Evolutionary conservation across 345 rosid genomes (phyloP).

Genomic region (Citrus sp.): DNA sequence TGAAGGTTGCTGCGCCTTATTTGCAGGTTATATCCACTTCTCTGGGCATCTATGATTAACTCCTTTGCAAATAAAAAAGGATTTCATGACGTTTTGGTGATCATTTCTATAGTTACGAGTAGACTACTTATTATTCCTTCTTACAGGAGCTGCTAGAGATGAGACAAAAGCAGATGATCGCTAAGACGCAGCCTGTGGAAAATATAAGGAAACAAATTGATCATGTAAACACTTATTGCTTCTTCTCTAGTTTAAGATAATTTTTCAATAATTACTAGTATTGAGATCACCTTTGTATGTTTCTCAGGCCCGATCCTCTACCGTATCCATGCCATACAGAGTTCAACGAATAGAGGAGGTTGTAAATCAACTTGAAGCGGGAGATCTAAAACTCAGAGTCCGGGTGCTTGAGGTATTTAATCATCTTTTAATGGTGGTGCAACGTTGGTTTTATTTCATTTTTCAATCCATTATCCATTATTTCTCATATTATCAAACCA

Average conservation of each 20-base stretch:
- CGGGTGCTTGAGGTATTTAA: slow-evolving; percentile 83
- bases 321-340: slow-evolving; percentile 82
- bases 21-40: slow-evolving; percentile 54
- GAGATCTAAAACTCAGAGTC: slow-evolving; percentile 83
- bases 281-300: neutral
- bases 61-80: neutral
- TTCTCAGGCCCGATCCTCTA: slow-evolving; percentile 69
- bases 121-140: slow-evolving; percentile 1
- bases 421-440: neutral
- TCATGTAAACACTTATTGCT: slow-evolving; percentile 45
- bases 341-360: slow-evolving; percentile 83
- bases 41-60: neutral
- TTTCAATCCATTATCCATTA: neutral
- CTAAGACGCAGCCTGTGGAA: slow-evolving; percentile 65
- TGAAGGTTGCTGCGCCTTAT: slow-evolving; percentile 85
- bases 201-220: slow-evolving; percentile 85
- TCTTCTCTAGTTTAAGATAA: neutral
- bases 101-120: neutral
- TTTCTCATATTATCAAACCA: neutral
- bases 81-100: neutral
- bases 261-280: neutral
- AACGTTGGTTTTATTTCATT: neutral
- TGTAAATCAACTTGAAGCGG: slow-evolving; percentile 78
- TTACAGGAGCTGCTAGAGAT: slow-evolving; percentile 78
- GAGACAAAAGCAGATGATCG: slow-evolving; percentile 36